A percentile compares a stretch with the other conserved stretches of the same genome.
phyloP scores from a whole-genome alignment of 2,329 filamentous ascomycete genomes.

The Fusarium compactum region DNA sequence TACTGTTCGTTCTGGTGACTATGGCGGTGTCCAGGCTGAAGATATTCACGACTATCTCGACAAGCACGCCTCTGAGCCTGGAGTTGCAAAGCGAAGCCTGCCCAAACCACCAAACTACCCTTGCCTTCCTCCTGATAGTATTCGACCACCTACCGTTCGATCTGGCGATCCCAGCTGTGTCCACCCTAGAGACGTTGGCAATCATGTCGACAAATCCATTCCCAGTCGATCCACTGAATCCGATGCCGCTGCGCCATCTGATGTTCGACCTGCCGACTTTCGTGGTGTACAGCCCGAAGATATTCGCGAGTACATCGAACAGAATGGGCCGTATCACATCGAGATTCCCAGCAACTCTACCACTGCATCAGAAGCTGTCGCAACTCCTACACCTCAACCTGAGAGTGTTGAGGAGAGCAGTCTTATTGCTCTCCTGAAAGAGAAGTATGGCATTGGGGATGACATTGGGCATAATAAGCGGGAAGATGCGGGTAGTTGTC shows the following conservation, averaged over 20 bases:
- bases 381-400: background rate
- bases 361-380: background rate
- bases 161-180: background rate
- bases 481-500: too few relatives aligned
- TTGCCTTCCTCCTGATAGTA: background rate
- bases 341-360: background rate
- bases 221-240: background rate
- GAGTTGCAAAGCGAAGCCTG: background rate
- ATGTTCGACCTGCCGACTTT: background rate
- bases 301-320: background rate
- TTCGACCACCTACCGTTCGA: background rate
- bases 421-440: background rate
- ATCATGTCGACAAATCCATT: background rate
- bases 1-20: background rate
- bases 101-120: background rate
- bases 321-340: background rate
- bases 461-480: too few relatives aligned
- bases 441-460: too few relatives aligned
- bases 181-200: background rate
- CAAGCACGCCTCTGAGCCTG: background rate
- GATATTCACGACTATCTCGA: background rate
- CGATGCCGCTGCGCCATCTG: background rate
- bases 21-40: background rate
- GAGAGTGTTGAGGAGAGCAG: accelerated
- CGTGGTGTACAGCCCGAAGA: background rate